Base-by-base conservation (phyloP, 805 yeast genomes). In the Yarrowia divulgata region DNA sequence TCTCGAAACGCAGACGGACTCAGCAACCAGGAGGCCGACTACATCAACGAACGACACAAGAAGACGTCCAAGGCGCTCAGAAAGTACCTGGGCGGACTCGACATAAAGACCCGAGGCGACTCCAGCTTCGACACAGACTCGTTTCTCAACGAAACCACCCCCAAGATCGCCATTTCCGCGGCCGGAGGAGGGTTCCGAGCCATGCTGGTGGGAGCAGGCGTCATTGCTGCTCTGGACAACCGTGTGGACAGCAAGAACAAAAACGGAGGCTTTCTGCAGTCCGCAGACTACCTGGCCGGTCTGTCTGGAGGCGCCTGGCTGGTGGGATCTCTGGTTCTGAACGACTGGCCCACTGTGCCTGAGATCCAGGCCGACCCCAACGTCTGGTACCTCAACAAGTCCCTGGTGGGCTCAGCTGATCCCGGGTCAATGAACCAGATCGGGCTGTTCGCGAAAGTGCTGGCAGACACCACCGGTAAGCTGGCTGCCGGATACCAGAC, bases 181-280 rank as follows among this genome's bases (percentile, higher is more conserved):
- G 68, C 91, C 16, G 97, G 97, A 55, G 97, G 97, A 75, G 97
- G 97, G 3, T 92, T 90, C 77, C 84, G 97, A 71, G 96, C 97
- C 42, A 90, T 92, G 91, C 79, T 92, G 55, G 79, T 83, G 69
- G 97, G 97, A 1, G 97, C 97, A 14, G 97, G 97, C 43, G 87
- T 88, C 76, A 79, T 92, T 23, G 81, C 93, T 0, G 97, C 94
- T 0, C 79, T 90, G 70, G 97, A 92, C 77, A 86, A 87, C 74
- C 81, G 96, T 72, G 88, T 95, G 1, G 78, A 75, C 9, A 84
- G 83, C 69, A 83, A 87, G 14, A 79, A 79, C 35, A 81, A 82
- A 6, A 76, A 79, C 45, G 69, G 71, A 43, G 96, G 97, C 5
- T 78, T 92, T 32, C 79, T 91, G 45, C 92, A 90, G 74, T 80